Conservation (phyloP, 1,284 basidiomycete species). For the Lentinus polychrous region DNA sequence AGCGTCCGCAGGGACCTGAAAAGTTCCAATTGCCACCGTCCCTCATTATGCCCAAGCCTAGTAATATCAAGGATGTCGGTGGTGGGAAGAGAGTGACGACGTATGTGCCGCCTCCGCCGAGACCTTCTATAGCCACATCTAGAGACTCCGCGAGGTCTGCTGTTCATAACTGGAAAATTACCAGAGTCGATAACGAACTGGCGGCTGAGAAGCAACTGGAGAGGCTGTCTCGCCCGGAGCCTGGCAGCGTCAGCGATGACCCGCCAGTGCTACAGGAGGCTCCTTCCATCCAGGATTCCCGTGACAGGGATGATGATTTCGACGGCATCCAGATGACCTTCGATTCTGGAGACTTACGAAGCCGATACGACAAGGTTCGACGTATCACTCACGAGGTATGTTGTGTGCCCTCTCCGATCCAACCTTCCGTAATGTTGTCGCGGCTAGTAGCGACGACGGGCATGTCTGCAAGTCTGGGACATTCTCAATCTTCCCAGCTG, state of each 20-base stretch:
- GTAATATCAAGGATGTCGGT: no score
- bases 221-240: background rate
- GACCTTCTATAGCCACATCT: background rate
- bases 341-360: background rate
- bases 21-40: background rate
- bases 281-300: no score
- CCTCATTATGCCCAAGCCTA: no score
- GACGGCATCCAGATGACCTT: background rate
- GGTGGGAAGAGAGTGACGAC: background rate
- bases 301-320: background rate
- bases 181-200: no score
- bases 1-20: background rate
- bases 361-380: conserved; percentile 8
- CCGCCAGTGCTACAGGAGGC: background rate
- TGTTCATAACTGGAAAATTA: background rate
- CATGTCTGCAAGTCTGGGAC: conserved; percentile 20
- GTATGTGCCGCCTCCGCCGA: background rate
- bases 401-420: background rate
- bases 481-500: conserved; percentile 25
- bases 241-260: background rate
- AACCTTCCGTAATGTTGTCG: background rate
- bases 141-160: background rate
- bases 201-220: background rate
- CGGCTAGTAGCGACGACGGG: conserved; percentile 25
- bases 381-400: conserved; percentile 2